Base-by-base conservation (phyloP, 2,329 filamentous ascomycete species). In the Xylaria digitata region DNA sequence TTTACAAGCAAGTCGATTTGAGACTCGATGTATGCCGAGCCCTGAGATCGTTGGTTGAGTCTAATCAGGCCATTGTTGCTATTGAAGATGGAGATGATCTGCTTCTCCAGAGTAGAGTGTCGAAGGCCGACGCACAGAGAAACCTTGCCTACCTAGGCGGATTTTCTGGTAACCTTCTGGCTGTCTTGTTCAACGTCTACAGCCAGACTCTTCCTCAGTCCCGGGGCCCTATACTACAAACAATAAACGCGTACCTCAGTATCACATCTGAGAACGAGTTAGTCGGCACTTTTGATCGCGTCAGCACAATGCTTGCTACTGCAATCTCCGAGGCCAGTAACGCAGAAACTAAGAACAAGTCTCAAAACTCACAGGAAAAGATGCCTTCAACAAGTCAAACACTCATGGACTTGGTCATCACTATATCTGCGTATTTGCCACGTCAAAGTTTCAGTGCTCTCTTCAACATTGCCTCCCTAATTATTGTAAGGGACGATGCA, bases 171-270 rank as follows among this genome's bases (percentile, higher is more conserved):
- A 98, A 98, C 75, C 87, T 99, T 80, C 87, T 99, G 48, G 94
- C 96, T 6, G 95, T 98, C 0, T 83, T 99, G n/a, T 98, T 99
- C 85, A 99, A 99, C 77, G 95, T 99, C 50, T 99, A 99, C 82
- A 97, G 92, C 70, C 92, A 97, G 79, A 99, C 96, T 0, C 85
- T 99, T 30, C 95, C 96, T 2, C 93, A 97, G 76, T 96, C 93
- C 75, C 88, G 96, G 72, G 94, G 93, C 0, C 93, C 92, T 21
- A 96, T 99, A 61, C 84, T 99, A 40, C 92, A 95, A 78, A 97
- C 94, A 69, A 96, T 98, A 82, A 97, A 98, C 80, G 90, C 93
- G 5, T 98, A 94, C 80, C 83, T 99, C 65, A 97, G 94, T 82
- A 92, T 98, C 74, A 93, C 93, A 0, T 91, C 93, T 0, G 85